Evolutionary conservation across 345 rosid species (phyloP).

Genomic region (Moricandia arvensis): DNA sequence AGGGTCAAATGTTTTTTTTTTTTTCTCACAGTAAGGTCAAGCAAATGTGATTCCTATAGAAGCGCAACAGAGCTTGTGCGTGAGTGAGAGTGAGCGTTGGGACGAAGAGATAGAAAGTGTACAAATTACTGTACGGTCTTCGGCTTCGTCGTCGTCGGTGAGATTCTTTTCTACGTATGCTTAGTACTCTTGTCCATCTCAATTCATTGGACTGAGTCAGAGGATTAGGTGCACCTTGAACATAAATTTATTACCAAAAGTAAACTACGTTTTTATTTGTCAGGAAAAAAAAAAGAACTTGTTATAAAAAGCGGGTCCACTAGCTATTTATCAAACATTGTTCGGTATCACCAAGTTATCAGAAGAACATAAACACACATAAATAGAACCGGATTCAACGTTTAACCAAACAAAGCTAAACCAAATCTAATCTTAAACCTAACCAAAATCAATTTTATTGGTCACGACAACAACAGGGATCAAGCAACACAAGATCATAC

Average conservation of each 20-base stretch:
- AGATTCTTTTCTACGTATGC: constrained; percentile 19
- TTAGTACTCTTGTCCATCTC: neutral
- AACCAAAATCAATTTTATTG: too few relatives aligned
- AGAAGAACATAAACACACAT: too few relatives aligned
- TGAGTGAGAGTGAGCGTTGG: neutral
- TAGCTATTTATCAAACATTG: too few relatives aligned
- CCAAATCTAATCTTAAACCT: too few relatives aligned
- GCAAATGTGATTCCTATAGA: constrained; percentile 11
- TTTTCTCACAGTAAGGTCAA: neutral
- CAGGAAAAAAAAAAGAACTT: too few relatives aligned
- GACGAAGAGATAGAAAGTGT: neutral
- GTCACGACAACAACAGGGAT: too few relatives aligned
- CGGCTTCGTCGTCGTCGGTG: constrained; percentile 12
- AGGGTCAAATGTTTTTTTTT: neutral
- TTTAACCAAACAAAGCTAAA: too few relatives aligned
- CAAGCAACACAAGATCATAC: too few relatives aligned
- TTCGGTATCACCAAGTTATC: too few relatives aligned
- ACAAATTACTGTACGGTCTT: neutral
- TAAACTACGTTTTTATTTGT: too few relatives aligned
- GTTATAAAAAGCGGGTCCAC: too few relatives aligned
- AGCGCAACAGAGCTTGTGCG: constrained; percentile 8
- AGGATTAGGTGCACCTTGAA: constrained; percentile 1
- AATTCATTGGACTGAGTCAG: neutral
- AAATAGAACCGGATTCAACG: too few relatives aligned
- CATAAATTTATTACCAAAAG: constrained; percentile 10